Base-by-base conservation (phyloP, 2,329 filamentous ascomycete species). In the Cladosporium phlei region DNA sequence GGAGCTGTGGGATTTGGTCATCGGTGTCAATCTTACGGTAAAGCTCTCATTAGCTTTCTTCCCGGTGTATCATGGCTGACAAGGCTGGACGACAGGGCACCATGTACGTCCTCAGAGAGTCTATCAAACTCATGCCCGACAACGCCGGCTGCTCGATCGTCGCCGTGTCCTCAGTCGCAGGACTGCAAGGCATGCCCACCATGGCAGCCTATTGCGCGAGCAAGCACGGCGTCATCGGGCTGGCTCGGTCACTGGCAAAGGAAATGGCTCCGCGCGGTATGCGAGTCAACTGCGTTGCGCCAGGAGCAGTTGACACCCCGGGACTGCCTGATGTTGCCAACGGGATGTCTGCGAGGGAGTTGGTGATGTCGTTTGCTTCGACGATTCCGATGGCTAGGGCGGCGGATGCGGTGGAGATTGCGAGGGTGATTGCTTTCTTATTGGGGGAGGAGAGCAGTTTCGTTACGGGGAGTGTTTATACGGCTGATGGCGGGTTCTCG, bases 281-380 rank as follows among this genome's bases (percentile, higher is more conserved):
- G 42, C 65, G 77, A 1, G 75, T 80, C 9, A 78, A 75, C 12
- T 76, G 69, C 5, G 76, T 81, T 2, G 76, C 76, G 14, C 78
- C 78, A 0, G 78, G 77, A 0, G 61, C 79, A 1, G 75, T 80
- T 53, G 76, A 73, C 52, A 80, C 77, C 24, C 39, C 39, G 32
- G 16, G 20, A 21, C 17, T 14, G 32, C 10, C 32, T n/a, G n/a
- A n/a, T n/a, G n/a, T n/a, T n/a, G n/a, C n/a, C n/a, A n/a, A n/a
- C n/a, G n/a, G n/a, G n/a, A n/a, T n/a, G n/a, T n/a, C 32, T 4
- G 32, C 16, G n/a, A 4, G 2, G 3, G 32, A 35, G 4, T 35
- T 35, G 4, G 32, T 10, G 16, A 2, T 20, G 21, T 14, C 3
- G 16, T 35, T 35, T 16, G 34, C 34, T 20, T 21, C 29, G 6